phyloP scores from a whole-genome alignment of 2,329 filamentous ascomycete species.

The Botryotinia narcissicola region DNA sequence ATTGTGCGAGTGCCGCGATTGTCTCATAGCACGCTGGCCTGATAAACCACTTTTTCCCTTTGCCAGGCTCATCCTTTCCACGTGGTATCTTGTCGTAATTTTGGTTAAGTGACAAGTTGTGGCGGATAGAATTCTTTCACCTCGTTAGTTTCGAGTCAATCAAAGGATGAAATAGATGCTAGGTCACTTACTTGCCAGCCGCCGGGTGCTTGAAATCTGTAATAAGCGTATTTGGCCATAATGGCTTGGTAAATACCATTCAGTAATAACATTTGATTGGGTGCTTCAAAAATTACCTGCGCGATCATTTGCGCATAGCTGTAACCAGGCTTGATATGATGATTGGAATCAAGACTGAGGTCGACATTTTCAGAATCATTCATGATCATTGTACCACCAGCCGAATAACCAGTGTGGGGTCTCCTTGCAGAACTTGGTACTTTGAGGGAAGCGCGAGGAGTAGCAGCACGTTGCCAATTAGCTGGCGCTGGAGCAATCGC shows the following conservation, averaged over 20 bases:
- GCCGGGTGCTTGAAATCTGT: slow-evolving; percentile 68
- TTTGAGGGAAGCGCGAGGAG: slow-evolving; percentile 41
- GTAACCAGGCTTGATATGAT: slow-evolving; percentile 90
- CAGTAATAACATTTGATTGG: slow-evolving; percentile 84
- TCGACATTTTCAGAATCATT: slow-evolving; percentile 58
- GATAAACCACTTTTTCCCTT: slow-evolving; percentile 99
- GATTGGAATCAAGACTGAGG: slow-evolving; percentile 77
- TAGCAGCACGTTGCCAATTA: slow-evolving; percentile 60
- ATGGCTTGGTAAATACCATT: slow-evolving; percentile 95
- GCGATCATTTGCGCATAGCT: slow-evolving; percentile 98
- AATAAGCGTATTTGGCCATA: slow-evolving; percentile 87
- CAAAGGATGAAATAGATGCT: not conserved
- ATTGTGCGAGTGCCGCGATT: slow-evolving; percentile 46
- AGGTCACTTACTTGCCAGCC: slow-evolving; percentile 79
- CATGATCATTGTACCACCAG: slow-evolving; percentile 45
- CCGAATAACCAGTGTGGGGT: slow-evolving; percentile 33
- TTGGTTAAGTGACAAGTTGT: slow-evolving; percentile 94
- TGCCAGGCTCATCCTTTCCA: slow-evolving; percentile 90
- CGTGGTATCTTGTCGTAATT: slow-evolving; percentile 91
- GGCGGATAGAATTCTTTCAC: slow-evolving; percentile 83
- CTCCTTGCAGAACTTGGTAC: slow-evolving; percentile 30
- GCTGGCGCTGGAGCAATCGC: slow-evolving; percentile 60
- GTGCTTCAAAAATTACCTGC: slow-evolving; percentile 85
- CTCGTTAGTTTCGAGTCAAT: slow-evolving; percentile 12
- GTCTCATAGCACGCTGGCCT: slow-evolving; percentile 80